These are phyloP conservation scores for Cynanchum wilfordii DNA, from an alignment of 257 asterid species.

Conservation along the genomic window DNA sequence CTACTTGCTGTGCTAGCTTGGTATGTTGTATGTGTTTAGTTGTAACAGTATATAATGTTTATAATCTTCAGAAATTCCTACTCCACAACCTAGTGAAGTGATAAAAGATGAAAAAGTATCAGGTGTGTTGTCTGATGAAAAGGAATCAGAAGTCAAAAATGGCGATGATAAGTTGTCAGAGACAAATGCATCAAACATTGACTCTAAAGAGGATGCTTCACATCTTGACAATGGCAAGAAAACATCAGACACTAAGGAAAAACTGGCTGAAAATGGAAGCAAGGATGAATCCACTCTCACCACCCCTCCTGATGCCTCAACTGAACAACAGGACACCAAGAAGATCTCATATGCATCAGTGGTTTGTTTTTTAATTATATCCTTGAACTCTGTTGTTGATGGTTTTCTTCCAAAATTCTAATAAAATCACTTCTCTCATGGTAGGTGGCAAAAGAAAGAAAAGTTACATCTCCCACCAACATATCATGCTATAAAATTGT, in stretches of 20 bases:
- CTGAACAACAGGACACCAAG: constrained; percentile 11
- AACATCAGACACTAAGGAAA: neutral
- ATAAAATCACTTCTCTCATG: constrained; percentile 2
- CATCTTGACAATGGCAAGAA: neutral
- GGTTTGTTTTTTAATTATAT: constrained; percentile 31
- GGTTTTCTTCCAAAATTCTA: constrained; percentile 5
- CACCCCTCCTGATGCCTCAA: neutral
- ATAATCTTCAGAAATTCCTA: neutral
- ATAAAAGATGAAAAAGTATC: neutral
- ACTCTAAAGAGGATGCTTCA: neutral
- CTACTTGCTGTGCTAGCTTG: neutral
- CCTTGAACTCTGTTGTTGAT: neutral
- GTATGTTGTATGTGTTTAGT: neutral
- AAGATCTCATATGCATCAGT: constrained; percentile 55
- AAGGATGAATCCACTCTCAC: constrained; percentile 7
- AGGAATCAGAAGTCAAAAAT: neutral
- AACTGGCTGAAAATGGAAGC: constrained; percentile 2
- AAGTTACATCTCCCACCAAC: constrained; percentile 20
- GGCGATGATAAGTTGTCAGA: neutral
- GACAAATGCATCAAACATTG: neutral
- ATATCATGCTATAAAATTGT: constrained; percentile 5
- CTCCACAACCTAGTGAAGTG: constrained; percentile 8
- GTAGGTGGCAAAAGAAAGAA: constrained; percentile 39
- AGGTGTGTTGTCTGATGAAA: neutral
- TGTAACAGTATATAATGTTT: neutral